phyloP scores from a whole-genome alignment of 345 rosid genomes.

The Xanthoceras sorbifolium region DNA sequence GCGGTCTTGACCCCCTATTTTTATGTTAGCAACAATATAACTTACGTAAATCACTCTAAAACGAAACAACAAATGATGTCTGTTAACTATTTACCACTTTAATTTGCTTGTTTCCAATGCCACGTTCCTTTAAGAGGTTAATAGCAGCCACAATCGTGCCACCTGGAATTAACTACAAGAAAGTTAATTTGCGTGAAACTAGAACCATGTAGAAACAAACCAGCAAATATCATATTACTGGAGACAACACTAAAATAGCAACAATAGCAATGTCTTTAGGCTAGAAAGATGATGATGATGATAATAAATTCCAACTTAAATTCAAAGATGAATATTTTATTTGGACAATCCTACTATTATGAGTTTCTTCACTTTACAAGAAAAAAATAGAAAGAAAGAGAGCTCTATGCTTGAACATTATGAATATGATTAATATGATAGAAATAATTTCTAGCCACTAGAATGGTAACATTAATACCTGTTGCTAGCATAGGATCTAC shows the following conservation, averaged over 20 bases:
- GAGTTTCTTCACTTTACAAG: neutral
- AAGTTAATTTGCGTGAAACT: neutral
- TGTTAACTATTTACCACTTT: slow-evolving; percentile 66
- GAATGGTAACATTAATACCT: slow-evolving; percentile 42
- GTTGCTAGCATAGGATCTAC: slow-evolving; percentile 94
- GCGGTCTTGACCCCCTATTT: neutral
- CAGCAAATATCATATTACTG: neutral
- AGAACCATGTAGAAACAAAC: neutral
- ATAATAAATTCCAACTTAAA: neutral
- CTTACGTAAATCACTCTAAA: neutral
- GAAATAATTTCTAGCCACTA: neutral
- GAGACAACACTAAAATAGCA: neutral
- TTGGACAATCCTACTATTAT: neutral
- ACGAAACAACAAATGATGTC: neutral
- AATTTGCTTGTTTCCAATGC: slow-evolving; percentile 71
- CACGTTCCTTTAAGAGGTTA: slow-evolving; percentile 66
- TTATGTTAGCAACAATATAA: neutral
- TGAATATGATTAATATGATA: neutral
- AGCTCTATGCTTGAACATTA: neutral
- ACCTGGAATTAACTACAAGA: slow-evolving; percentile 45
- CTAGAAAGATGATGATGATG: neutral
- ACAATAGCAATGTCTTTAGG: neutral
- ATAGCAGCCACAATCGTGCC: slow-evolving; percentile 86
- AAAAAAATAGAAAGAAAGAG: neutral
- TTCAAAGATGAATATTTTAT: neutral